phyloP scores from a whole-genome alignment of 257 asterid genomes.

The Solanum tarijense region DNA sequence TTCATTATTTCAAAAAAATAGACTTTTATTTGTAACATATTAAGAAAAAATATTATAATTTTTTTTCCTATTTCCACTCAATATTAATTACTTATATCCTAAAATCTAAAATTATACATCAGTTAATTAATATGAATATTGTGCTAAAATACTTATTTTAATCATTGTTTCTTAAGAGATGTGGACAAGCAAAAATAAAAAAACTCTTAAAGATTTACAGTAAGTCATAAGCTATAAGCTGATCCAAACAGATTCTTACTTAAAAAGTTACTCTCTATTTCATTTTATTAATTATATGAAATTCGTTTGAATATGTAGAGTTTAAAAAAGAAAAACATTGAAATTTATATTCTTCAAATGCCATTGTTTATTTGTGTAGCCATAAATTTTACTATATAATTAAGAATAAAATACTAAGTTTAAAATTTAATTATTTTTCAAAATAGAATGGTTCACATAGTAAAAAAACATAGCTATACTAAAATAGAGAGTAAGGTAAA shows the following conservation, averaged over 20 bases:
- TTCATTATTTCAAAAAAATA: background rate
- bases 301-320: background rate
- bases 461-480: background rate
- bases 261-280: background rate
- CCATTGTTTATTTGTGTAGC: background rate
- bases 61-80: background rate
- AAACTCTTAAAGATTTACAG: background rate
- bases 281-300: background rate
- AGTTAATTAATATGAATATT: background rate
- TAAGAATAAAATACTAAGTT: background rate
- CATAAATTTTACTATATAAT: background rate
- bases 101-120: background rate
- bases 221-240: background rate
- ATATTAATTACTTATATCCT: background rate
- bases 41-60: background rate
- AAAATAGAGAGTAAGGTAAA: background rate
- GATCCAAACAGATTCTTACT: background rate
- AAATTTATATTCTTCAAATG: background rate
- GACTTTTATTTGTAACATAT: background rate
- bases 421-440: background rate
- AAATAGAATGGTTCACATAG: background rate
- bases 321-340: background rate
- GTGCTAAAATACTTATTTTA: background rate
- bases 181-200: background rate
- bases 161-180: background rate